Evolutionary conservation across 2,329 filamentous ascomycete genomes (phyloP).

Genomic region (Colletotrichum sp.): DNA sequence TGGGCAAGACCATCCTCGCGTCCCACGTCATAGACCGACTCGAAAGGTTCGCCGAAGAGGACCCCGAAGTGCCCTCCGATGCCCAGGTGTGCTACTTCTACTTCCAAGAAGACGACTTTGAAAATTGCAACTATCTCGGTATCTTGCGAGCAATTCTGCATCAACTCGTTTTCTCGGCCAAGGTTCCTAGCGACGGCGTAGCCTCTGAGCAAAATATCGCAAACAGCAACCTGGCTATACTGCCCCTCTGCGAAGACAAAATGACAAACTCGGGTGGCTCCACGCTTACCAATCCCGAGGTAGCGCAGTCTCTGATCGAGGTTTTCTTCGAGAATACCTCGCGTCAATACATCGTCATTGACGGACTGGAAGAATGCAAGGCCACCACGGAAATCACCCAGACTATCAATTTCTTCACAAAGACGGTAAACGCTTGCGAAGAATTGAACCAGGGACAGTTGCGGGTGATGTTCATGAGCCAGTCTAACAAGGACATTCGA

Average conservation of each 20-base stretch:
- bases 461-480: slow-evolving; percentile 38
- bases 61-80: background rate
- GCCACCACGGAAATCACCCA: slow-evolving; percentile 27
- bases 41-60: background rate
- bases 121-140: slow-evolving; percentile 29
- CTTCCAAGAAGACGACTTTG: slow-evolving; percentile 36
- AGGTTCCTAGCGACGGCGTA: background rate
- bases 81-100: slow-evolving; percentile 43
- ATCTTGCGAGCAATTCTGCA: slow-evolving; percentile 35
- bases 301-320: slow-evolving; percentile 33
- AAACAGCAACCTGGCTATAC: slow-evolving; percentile 26
- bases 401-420: slow-evolving; percentile 30
- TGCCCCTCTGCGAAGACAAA: slow-evolving; percentile 34
- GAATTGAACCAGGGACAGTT: slow-evolving; percentile 24
- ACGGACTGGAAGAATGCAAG: slow-evolving; percentile 48
- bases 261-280: slow-evolving; percentile 27
- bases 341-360: slow-evolving; percentile 43
- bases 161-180: slow-evolving; percentile 30
- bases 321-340: slow-evolving; percentile 30
- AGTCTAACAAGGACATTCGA: slow-evolving; percentile 29
- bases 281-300: slow-evolving; percentile 26
- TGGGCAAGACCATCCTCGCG: slow-evolving; percentile 46
- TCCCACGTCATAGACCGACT: slow-evolving; percentile 41
- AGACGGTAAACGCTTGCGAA: slow-evolving; percentile 27
- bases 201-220: background rate